These are phyloP conservation scores for Cladophialophora yegresii DNA, from an alignment of 2,329 filamentous ascomycete species.

Conservation along the genomic window DNA sequence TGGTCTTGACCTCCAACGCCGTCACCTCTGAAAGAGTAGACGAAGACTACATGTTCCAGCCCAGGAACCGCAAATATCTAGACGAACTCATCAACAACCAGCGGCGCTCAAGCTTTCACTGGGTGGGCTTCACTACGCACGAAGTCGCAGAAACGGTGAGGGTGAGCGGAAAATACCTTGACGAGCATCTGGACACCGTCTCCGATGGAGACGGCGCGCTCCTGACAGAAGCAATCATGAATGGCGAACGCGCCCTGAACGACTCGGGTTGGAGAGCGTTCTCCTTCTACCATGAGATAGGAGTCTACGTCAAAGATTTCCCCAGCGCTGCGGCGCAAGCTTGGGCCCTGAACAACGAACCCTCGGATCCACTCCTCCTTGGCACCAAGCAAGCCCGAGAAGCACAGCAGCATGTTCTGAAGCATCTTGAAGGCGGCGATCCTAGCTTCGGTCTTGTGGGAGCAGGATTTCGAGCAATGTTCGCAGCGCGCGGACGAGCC, in stretches of 20 bases:
- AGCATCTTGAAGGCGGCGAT: conserved; percentile 41
- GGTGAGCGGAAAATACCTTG: conserved; percentile 67
- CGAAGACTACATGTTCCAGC: conserved; percentile 85
- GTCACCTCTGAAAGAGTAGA: conserved; percentile 84
- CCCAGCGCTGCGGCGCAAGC: conserved; percentile 60
- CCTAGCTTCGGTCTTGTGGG: conserved; percentile 47
- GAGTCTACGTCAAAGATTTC: conserved; percentile 69
- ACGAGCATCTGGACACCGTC: conserved; percentile 62
- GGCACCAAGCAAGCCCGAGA: conserved; percentile 59
- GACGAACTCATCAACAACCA: conserved; percentile 73
- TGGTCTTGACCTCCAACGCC: conserved; percentile 81
- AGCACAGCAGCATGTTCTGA: conserved; percentile 58
- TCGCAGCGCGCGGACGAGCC: conserved; percentile 35
- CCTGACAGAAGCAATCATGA: conserved; percentile 65
- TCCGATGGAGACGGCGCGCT: conserved; percentile 61
- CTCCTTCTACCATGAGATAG: conserved; percentile 73
- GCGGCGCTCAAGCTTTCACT: conserved; percentile 82
- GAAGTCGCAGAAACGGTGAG: conserved; percentile 67
- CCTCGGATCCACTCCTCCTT: conserved; percentile 54
- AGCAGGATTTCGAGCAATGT: conserved; percentile 45
- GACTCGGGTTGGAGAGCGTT: conserved; percentile 68
- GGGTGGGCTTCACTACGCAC: conserved; percentile 66
- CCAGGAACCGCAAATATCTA: conserved; percentile 67
- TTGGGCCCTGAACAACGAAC: conserved; percentile 67
- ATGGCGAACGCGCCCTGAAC: conserved; percentile 61